Percentiles rank a stretch among this genome's conserved stretches.
These are phyloP conservation scores for Rutstroemia sp. DNA, from an alignment of 2,329 filamentous ascomycete species.

Conservation along the genomic window DNA sequence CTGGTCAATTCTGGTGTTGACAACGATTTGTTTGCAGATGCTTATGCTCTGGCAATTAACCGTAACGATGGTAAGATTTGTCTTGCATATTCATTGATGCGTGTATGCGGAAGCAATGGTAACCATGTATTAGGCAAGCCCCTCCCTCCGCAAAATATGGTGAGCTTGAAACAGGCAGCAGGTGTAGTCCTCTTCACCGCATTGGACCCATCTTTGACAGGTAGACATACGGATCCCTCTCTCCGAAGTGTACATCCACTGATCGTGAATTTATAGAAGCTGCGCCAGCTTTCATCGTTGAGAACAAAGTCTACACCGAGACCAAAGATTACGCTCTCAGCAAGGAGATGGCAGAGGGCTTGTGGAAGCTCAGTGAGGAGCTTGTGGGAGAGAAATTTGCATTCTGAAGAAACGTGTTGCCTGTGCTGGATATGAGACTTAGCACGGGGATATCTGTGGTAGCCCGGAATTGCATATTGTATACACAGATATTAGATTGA, in stretches of 20 bases:
- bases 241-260: not conserved
- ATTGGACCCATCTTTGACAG: not conserved
- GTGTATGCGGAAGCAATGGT: not conserved
- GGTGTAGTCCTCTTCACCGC: not conserved
- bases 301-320: not conserved
- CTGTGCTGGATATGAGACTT: not conserved
- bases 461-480: not conserved
- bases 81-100: not conserved
- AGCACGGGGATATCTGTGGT: not conserved
- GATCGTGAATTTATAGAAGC: not conserved
- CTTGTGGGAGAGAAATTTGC: slow-evolving; percentile 10
- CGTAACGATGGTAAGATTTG: not conserved
- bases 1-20: not conserved
- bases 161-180: not conserved
- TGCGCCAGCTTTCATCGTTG: not conserved
- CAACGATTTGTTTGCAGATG: too few relatives aligned
- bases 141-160: not conserved
- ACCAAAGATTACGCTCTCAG: not conserved
- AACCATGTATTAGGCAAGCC: not conserved
- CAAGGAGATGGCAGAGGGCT: slow-evolving; percentile 1
- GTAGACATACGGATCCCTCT: not conserved
- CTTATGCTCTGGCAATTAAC: too few relatives aligned
- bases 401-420: not conserved
- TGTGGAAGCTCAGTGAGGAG: slow-evolving; percentile 12
- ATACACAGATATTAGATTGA: not conserved